Conservation (phyloP, 352 stramenopile species). For the Pythium angustatum region DNA sequence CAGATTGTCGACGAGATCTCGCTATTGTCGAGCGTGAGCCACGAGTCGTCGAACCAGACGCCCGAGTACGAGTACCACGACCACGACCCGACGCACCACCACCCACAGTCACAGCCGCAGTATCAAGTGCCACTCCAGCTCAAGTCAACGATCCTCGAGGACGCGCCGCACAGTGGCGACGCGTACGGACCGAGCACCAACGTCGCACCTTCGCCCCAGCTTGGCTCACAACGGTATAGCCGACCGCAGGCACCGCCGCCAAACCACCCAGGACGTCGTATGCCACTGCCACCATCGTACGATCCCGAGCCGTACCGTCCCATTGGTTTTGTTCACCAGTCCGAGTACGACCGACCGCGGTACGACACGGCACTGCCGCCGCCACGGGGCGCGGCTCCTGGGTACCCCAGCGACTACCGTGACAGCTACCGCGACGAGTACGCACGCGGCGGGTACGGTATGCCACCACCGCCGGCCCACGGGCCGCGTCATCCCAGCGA, state of each 20-base stretch:
- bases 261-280: neutral
- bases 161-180: neutral
- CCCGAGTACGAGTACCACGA: conserved; percentile 8
- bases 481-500: conserved; percentile 1
- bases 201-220: neutral
- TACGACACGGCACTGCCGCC: neutral
- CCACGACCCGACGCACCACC: neutral
- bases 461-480: neutral
- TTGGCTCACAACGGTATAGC: neutral
- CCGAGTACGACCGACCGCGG: conserved; percentile 14
- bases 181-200: neutral
- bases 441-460: neutral
- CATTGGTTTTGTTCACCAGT: conserved; percentile 15
- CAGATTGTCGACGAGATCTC: conserved; percentile 30
- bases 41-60: conserved; percentile 14
- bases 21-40: conserved; percentile 31
- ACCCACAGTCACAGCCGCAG: too few relatives aligned
- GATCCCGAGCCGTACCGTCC: conserved; percentile 15
- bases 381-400: neutral
- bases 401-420: conserved; percentile 3
- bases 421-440: conserved; percentile 8
- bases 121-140: conserved; percentile 9
- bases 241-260: neutral
- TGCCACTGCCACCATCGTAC: neutral
- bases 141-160: conserved; percentile 14